phyloP scores from a whole-genome alignment of 73 alveolate genomes.

The Paraurostyla sp. region DNA sequence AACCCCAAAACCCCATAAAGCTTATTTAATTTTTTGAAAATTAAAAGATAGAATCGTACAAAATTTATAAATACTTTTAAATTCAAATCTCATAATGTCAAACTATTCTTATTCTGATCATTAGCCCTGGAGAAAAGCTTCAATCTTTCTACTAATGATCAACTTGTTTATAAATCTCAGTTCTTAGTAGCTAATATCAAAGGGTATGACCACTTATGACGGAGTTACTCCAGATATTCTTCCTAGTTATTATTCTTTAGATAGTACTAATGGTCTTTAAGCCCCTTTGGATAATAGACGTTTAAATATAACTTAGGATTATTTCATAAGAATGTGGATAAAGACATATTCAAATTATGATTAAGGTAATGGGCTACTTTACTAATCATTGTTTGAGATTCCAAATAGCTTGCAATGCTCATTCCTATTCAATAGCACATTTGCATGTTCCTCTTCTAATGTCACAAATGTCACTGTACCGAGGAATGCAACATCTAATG shows the following conservation, averaged over 20 bases:
- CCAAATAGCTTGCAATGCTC: not conserved
- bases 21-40: too few species aligned
- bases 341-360: not conserved
- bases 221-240: not conserved
- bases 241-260: not conserved
- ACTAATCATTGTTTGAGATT: not conserved
- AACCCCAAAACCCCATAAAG: too few species aligned
- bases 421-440: not conserved
- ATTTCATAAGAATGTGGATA: not conserved
- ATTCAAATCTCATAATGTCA: too few species aligned
- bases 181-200: not conserved
- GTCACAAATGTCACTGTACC: too few species aligned
- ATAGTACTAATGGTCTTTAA: slow-evolving; percentile 22
- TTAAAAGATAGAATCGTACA: too few species aligned
- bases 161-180: too few species aligned
- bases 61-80: too few species aligned
- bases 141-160: too few species aligned
- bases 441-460: too few species aligned
- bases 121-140: too few species aligned
- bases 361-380: not conserved
- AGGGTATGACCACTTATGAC: not conserved
- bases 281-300: not conserved
- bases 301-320: not conserved
- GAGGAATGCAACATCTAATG: too few species aligned
- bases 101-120: too few species aligned